Evolutionary conservation across 2,329 filamentous ascomycete genomes (phyloP).

Genomic region (Tolypocladium guangdongense): DNA sequence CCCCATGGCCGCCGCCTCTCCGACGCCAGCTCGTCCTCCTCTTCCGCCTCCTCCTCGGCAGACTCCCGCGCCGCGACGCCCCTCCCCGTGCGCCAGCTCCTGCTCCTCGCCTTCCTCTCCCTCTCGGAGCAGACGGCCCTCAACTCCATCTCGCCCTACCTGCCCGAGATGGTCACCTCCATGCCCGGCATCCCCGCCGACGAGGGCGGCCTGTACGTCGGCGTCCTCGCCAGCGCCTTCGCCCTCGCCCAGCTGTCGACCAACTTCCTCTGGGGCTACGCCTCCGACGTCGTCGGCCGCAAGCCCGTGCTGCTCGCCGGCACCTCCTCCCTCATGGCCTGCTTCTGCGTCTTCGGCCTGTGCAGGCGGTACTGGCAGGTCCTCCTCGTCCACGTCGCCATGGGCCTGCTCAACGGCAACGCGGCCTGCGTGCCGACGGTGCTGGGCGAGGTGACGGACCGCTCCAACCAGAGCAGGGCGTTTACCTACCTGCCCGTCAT

Average conservation of each 20-base stretch:
- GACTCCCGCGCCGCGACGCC: constrained; percentile 48
- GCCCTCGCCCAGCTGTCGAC: constrained; percentile 86
- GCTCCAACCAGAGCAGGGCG: constrained; percentile 84
- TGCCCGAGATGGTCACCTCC: constrained; percentile 80
- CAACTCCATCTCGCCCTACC: constrained; percentile 91
- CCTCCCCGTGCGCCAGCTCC: constrained; percentile 71
- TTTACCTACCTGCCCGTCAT: constrained; percentile 93
- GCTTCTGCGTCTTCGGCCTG: constrained; percentile 81
- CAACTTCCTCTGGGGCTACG: constrained; percentile 57
- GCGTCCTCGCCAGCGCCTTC: constrained; percentile 81
- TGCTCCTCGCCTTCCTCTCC: constrained; percentile 76
- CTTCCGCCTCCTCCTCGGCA: constrained; percentile 14
- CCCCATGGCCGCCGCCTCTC: constrained; percentile 8
- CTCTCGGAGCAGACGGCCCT: constrained; percentile 91
- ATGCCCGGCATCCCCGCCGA: constrained; percentile 68
- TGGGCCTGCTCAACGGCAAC: constrained; percentile 93
- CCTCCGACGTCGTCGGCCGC: constrained; percentile 55
- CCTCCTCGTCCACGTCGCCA: constrained; percentile 72
- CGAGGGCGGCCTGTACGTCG: constrained; percentile 78
- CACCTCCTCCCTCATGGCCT: constrained; percentile 69
- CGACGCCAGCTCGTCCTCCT: not conserved
- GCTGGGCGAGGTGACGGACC: constrained; percentile 87
- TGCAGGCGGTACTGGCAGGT: constrained; percentile 76
- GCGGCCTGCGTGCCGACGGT: constrained; percentile 90
- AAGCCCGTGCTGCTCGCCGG: constrained; percentile 69